Evolutionary conservation across 495 filamentous ascomycete species (phyloP), one percentile per base, ranked within the genome.

Genomic region (Chaetomium tenue): DNA sequence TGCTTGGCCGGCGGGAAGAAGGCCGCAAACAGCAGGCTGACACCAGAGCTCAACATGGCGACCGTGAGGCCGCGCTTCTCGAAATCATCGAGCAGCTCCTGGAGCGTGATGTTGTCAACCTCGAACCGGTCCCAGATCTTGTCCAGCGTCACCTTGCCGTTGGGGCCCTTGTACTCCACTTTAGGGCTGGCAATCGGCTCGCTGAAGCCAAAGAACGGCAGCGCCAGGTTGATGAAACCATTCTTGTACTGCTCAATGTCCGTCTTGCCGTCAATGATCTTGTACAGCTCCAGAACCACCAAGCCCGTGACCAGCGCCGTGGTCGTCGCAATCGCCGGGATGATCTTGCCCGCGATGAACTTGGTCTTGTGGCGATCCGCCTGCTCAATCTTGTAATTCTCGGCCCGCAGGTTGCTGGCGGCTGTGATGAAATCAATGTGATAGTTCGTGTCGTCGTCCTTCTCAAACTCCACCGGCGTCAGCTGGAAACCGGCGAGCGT

Each of bases 341-440:
- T 98, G 69, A 99, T 99, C 83, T 98, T 99, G 73, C 95, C 95
- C 26, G 95, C 95, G 77, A 99, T 98, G 78, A 98, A 97, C 79
- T 99, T 99, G 61, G 93, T 99, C 85, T 92, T 92, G 83, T 97
- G 95, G 59, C 90, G 84, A 71, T 99, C 92, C 0, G 95, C 93
- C 65, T 87, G 84, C 66, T 89, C 83, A 68, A 99, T 99, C 62
- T 91, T 92, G 83, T 99, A 99, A 76, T 99, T 99, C 72, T 96
- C 89, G 8, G 95, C 95, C 56, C 95, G 91, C 39, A 98, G 83
- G 76, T 99, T 99, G 81, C 92, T 97, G 60, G 93, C 91, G 1
- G 92, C 92, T 9, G 95, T 93, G 75, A 99, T 99, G 81, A 99
- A 98, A 79, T 98, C 94, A 75, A 99, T 99, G 79, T 99, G 95